A percentile compares a stretch with the other conserved stretches of the same genome.
phyloP scores from a whole-genome alignment of 768 basidiomycete species.

The Tulasnella sp. region DNA sequence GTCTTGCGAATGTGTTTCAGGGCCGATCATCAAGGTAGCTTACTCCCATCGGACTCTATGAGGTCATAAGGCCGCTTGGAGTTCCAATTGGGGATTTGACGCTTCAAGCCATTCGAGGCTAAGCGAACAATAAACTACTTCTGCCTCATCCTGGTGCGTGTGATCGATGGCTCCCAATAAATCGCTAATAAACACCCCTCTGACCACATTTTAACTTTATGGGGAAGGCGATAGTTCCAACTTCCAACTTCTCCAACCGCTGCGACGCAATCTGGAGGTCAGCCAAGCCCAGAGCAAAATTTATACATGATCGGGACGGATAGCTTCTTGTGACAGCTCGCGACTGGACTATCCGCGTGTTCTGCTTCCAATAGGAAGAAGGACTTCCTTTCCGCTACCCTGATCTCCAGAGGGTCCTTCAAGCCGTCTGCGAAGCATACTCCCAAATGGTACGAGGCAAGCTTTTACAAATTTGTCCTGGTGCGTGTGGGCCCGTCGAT shows the following conservation, averaged over 20 bases:
- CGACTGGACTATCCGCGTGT: not conserved
- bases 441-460: not conserved
- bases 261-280: not conserved
- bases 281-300: not conserved
- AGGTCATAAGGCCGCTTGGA: not conserved
- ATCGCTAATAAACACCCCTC: not conserved
- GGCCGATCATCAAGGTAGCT: not conserved
- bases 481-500: not conserved
- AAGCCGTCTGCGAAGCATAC: not conserved
- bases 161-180: not conserved
- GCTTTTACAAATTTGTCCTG: not conserved
- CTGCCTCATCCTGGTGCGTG: not conserved
- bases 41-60: not conserved
- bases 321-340: not conserved
- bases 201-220: not conserved
- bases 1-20: not conserved
- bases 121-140: no score
- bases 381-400: not conserved
- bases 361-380: not conserved
- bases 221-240: not conserved
- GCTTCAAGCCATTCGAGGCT: not conserved
- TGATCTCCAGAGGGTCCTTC: not conserved
- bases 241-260: not conserved
- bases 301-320: not conserved
- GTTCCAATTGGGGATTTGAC: not conserved